Percentiles rank a stretch among this genome's conserved stretches.
phyloP scores from a whole-genome alignment of 495 filamentous ascomycete genomes.

The Halenospora varia region DNA sequence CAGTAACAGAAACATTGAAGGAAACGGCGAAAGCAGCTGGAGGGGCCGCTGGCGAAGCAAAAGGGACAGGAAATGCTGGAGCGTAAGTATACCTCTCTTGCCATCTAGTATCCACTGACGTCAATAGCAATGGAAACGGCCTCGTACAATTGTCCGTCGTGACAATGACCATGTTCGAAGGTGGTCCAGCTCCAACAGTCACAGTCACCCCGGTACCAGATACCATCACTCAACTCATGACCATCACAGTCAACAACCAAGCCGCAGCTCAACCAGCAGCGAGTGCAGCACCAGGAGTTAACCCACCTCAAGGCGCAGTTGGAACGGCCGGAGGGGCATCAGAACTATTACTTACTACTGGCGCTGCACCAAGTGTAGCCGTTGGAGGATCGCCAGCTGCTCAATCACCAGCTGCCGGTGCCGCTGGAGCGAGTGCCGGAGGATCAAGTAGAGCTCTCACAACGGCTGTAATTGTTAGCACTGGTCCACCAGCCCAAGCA shows the following conservation, averaged over 20 bases:
- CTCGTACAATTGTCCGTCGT: conserved; percentile 35
- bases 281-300: conserved; percentile 1
- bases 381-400: background rate
- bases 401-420: background rate
- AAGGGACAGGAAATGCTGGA: too few species aligned
- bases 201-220: conserved; percentile 38
- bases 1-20: conserved; percentile 13
- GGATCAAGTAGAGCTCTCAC: background rate
- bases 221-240: conserved; percentile 32
- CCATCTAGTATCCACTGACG: background rate
- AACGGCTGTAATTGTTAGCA: background rate
- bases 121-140: background rate
- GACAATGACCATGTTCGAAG: conserved; percentile 33
- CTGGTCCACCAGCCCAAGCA: background rate
- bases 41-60: too few species aligned
- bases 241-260: conserved; percentile 19
- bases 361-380: background rate
- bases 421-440: too few species aligned
- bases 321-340: background rate
- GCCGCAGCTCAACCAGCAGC: conserved; percentile 4
- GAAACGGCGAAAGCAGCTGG: conserved; percentile 1
- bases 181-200: conserved; percentile 31
- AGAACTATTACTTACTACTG: conserved; percentile 6
- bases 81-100: background rate
- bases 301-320: conserved; percentile 9